Evolutionary conservation across 2,329 filamentous ascomycete species (phyloP).

Genomic region (Trichoderma pleuroti): DNA sequence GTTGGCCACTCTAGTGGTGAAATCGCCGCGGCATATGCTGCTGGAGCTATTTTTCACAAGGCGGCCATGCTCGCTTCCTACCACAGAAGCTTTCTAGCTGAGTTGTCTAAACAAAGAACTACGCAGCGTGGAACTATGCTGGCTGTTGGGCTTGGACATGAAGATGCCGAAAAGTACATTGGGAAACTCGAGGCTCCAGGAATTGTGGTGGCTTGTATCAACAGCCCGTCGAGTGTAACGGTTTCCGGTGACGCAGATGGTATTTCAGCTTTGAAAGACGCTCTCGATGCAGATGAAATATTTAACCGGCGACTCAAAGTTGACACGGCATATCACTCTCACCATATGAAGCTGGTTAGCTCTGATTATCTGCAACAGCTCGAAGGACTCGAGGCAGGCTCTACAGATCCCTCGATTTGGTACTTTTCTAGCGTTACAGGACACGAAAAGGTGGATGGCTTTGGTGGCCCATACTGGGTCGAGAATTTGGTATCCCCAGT

Average conservation of each 20-base stretch:
- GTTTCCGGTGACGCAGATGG: constrained; percentile 31
- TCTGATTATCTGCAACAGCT: background rate
- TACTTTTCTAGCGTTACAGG: background rate
- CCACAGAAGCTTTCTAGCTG: constrained; percentile 22
- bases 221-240: constrained; percentile 34
- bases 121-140: constrained; percentile 25
- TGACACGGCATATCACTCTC: constrained; percentile 18
- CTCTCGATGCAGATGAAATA: constrained; percentile 25
- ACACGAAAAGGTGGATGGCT: background rate
- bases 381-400: background rate
- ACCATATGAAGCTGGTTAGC: constrained; percentile 3
- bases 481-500: constrained; percentile 23
- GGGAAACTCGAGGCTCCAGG: background rate
- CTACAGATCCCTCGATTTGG: background rate
- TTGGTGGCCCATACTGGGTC: constrained; percentile 22
- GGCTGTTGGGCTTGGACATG: constrained; percentile 24
- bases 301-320: constrained; percentile 25
- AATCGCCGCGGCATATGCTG: constrained; percentile 38
- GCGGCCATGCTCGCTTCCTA: constrained; percentile 26
- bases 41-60: constrained; percentile 23
- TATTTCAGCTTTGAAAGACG: constrained; percentile 25
- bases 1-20: constrained; percentile 28
- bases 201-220: constrained; percentile 30
- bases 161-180: constrained; percentile 6
- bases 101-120: constrained; percentile 10